phyloP scores from a whole-genome alignment of 2,329 filamentous ascomycete species.

The Fusarium sp. region DNA sequence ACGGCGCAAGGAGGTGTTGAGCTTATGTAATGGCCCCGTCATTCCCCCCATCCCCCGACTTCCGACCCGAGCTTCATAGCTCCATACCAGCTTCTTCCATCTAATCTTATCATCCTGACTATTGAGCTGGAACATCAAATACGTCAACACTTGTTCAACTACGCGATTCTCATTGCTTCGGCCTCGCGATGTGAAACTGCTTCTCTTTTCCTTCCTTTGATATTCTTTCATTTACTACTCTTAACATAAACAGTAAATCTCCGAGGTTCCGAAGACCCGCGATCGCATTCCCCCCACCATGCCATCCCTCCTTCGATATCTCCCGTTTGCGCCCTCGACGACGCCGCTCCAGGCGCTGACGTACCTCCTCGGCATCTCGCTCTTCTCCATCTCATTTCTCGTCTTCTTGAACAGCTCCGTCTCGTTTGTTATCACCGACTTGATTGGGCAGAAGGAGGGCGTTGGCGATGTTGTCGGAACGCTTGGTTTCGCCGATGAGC shows the following conservation, averaged over 20 bases:
- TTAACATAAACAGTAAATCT: not conserved
- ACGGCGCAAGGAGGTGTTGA: not conserved
- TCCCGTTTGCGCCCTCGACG: conserved; percentile 71
- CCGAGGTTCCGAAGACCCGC: not conserved
- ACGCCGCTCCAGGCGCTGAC: conserved; percentile 73
- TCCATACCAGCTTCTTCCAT: not conserved
- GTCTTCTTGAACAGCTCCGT: conserved; percentile 89
- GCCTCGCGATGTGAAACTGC: conserved; percentile 35
- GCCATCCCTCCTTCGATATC: conserved; percentile 55
- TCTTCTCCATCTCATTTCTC: conserved; percentile 90
- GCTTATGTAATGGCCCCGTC: conserved; percentile 40
- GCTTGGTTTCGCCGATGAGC: conserved; percentile 85
- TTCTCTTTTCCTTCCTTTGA: not conserved
- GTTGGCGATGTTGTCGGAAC: conserved; percentile 88
- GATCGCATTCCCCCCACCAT: conserved; percentile 42
- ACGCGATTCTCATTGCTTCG: conserved; percentile 2
- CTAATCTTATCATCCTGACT: conserved; percentile 16
- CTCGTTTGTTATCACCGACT: conserved; percentile 86
- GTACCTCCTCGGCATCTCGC: conserved; percentile 83
- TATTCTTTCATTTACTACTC: not conserved
- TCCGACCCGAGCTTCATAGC: conserved; percentile 29
- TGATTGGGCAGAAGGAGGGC: conserved; percentile 77
- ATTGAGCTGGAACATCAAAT: conserved; percentile 25
- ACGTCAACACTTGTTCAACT: conserved; percentile 32
- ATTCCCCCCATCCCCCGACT: conserved; percentile 19